Evolutionary conservation across 2,329 filamentous ascomycete species (phyloP).

Genomic region (Nemania sp.): DNA sequence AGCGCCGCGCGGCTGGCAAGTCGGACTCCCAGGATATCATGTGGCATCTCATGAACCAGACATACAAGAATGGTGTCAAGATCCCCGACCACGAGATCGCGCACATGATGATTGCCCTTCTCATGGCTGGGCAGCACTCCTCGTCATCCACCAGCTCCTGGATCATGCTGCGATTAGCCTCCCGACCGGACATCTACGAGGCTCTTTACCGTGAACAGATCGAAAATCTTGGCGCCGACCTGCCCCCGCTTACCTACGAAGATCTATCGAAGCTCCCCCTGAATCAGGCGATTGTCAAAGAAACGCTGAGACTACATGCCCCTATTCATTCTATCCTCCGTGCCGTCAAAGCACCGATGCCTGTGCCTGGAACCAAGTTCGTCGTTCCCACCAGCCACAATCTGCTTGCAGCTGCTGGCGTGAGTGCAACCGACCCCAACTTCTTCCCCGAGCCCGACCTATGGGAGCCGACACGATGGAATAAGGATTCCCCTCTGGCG

Average conservation of each 20-base stretch:
- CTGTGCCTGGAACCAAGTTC: conserved; percentile 79
- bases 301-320: conserved; percentile 87
- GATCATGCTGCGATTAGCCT: conserved; percentile 81
- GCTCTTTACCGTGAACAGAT: conserved; percentile 85
- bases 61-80: conserved; percentile 79
- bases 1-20: conserved; percentile 61
- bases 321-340: conserved; percentile 96
- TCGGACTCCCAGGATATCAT: conserved; percentile 76
- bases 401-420: conserved; percentile 83
- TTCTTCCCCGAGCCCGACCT: conserved; percentile 81
- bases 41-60: conserved; percentile 84
- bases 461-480: conserved; percentile 95
- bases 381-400: conserved; percentile 80
- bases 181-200: conserved; percentile 76
- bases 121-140: conserved; percentile 92
- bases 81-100: conserved; percentile 86
- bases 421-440: conserved; percentile 70
- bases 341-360: conserved; percentile 86
- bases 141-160: conserved; percentile 83
- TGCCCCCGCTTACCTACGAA: conserved; percentile 77
- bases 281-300: conserved; percentile 84
- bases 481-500: conserved; percentile 63
- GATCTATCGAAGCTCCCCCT: conserved; percentile 78
- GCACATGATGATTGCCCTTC: conserved; percentile 91
- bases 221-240: conserved; percentile 70